These are phyloP conservation scores for Salvia splendens DNA, from an alignment of 257 asterid species.

Conservation along the genomic window DNA sequence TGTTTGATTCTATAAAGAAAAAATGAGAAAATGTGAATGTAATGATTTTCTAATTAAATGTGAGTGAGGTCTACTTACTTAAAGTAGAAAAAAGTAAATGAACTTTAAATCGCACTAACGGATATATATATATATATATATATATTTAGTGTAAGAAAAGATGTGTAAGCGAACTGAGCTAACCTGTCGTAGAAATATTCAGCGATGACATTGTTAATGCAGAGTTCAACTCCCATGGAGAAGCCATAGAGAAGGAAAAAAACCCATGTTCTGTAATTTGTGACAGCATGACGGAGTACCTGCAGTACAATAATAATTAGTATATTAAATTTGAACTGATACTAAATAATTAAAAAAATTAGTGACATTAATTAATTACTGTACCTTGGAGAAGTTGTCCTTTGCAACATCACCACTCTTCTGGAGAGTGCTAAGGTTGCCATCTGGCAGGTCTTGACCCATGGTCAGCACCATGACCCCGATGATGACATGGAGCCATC, in stretches of 20 bases:
- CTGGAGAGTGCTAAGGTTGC: constrained; percentile 43
- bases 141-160: no score
- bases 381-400: constrained; percentile 49
- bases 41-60: no score
- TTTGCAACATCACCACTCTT: constrained; percentile 43
- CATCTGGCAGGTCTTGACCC: constrained; percentile 54
- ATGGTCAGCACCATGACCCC: constrained; percentile 44
- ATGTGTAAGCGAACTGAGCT: background rate
- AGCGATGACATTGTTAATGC: constrained; percentile 51
- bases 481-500: constrained; percentile 43
- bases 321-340: no score
- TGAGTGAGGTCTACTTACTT: no score
- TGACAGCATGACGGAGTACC: constrained; percentile 47
- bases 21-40: no score
- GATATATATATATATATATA: no score
- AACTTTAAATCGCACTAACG: no score
- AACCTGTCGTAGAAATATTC: constrained; percentile 60
- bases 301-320: background rate
- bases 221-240: constrained; percentile 53
- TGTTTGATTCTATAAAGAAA: no score
- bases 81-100: no score
- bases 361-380: background rate
- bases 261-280: constrained; percentile 50
- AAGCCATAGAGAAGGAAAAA: constrained; percentile 45
- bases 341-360: background rate